A percentile compares a stretch with the other conserved stretches of the same genome.
Conservation (phyloP, 371 early-diverging fungal species). For the Entomophthora muscae region DNA sequence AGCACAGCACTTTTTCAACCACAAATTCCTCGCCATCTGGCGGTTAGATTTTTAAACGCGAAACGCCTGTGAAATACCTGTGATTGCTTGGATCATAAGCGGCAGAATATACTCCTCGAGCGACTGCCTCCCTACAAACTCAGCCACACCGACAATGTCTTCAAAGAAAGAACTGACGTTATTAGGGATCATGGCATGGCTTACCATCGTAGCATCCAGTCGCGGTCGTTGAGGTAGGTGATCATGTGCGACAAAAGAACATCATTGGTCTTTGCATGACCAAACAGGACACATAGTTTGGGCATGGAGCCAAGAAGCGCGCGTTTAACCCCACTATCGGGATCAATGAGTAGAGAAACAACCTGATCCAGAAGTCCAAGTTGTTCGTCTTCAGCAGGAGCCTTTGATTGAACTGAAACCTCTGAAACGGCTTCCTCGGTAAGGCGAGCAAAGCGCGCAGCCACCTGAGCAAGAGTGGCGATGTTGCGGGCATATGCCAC, state of each 20-base stretch:
- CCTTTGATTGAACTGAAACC: too few relatives aligned
- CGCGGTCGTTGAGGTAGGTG: conserved; percentile 82
- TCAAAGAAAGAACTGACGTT: conserved; percentile 66
- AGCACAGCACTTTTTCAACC: conserved; percentile 66
- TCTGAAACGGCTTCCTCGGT: conserved; percentile 23
- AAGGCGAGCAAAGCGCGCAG: conserved; percentile 50
- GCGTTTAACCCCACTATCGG: conserved; percentile 50
- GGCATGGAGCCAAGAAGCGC: conserved; percentile 55
- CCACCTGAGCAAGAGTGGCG: conserved; percentile 57
- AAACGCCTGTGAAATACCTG: conserved; percentile 31
- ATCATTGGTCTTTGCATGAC: conserved; percentile 66
- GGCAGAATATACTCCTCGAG: conserved; percentile 84
- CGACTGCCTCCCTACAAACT: conserved; percentile 66
- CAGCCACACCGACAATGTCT: conserved; percentile 72
- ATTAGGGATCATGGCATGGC: not conserved
- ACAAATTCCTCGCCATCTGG: conserved; percentile 78
- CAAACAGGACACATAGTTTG: conserved; percentile 66
- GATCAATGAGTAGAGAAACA: conserved; percentile 44
- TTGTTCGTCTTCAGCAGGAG: conserved; percentile 39
- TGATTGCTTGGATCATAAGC: conserved; percentile 76
- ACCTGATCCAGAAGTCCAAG: conserved; percentile 53
- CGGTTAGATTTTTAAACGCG: not conserved
- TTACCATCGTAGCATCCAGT: conserved; percentile 76
- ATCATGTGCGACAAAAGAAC: conserved; percentile 78
- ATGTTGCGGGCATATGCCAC: conserved; percentile 67